Base-by-base conservation (phyloP, 768 basidiomycete species). In the Gymnopilus dilepis region DNA sequence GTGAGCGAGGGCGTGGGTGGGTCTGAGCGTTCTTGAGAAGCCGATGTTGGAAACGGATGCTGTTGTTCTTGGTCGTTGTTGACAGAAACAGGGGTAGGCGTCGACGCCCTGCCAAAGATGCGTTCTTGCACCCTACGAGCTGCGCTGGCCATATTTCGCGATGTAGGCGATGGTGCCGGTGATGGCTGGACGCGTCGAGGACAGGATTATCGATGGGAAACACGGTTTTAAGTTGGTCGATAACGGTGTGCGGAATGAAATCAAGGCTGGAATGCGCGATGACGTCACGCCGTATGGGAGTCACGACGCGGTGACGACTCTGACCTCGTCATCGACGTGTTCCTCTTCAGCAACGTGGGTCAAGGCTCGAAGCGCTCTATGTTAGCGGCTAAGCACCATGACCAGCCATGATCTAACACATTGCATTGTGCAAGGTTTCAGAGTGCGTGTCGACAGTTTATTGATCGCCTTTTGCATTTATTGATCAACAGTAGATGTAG, bases 1-100 rank as follows among this genome's bases (percentile, higher is more conserved):
- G 86, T 87, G 64, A 77, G 66, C 2, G 71, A 56, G 12, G 61
- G 64, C 85, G 83, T 62, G 8, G 64, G 59, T 22, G 67, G 66
- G 41, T 68, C 67, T 31, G 59, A 40, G 56, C 56, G 69, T 41
- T 71, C 69, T 33, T 52, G 62, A 30, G 60, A 56, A 45, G 61
- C 62, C 28, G 63, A 53, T 37, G 61, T 64, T 33, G 63, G 45
- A 24, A 58, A 58, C 15, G 63, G 13, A 33, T n/a, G n/a, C n/a
- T 52, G 40, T 28, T 59, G 60, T 19, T 53, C 40, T 38, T 64
- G 51, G 30, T 33, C 51, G 13, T 53, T 37, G 51, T 30, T 26
- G 26, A 59, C 57, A 7, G 50, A 28, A 28, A 43, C 26, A n/a
- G 41, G 34, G 7, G 60, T 45, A 28, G 63, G 56, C 17, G 55